Base-by-base conservation (phyloP, 352 stramenopile genomes). In the Aphanomyces euteiches region DNA sequence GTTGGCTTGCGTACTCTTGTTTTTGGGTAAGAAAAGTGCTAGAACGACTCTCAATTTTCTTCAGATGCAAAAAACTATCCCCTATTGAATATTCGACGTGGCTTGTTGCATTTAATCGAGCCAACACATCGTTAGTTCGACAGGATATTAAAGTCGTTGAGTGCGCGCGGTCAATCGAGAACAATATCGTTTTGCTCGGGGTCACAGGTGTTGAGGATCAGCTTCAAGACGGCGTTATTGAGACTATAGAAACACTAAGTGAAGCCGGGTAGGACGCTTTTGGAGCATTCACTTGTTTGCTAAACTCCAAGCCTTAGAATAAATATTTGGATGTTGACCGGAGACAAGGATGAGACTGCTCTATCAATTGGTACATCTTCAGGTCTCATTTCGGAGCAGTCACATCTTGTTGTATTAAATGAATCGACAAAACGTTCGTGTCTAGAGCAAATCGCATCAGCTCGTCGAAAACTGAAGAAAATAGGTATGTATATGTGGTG, bases 241-340 rank as follows among this genome's bases (percentile, higher is more conserved):
- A 99, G 66, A 98, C 94, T 40, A 98, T 99, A 74, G 80, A 95
- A 4, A 94, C 96, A 17, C 80, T 99, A 4, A 90, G 80, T 13
- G 90, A 97, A 17, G 97, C 96, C 43, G 96, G 96, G 0, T 70
- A 63, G 19, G 40, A 2, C 13, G 28, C 28, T 28, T 28, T 28
- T 28, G 28, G 2, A 28, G 2, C 28, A 28, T 28, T 2, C 28
- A 28, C 28, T 28, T 41, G 36, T 69, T 60, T 6, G 12, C 5
- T 13, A 58, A 37, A 45, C 41, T 60, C 10, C 28, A n/a, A 1
- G 40, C 21, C 7, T 7, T 36, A 70, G 71, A 19, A 98, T 99
- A 45, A 99, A 99, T 71, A 90, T 99, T 36, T 99, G 97, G 97
- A 98, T 99, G 75, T 86, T 99, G 7, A 99, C 98, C 17, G 98